These are phyloP conservation scores for Metschnikowia lunata DNA, from an alignment of 805 yeast genomes.

Conservation along the genomic window DNA sequence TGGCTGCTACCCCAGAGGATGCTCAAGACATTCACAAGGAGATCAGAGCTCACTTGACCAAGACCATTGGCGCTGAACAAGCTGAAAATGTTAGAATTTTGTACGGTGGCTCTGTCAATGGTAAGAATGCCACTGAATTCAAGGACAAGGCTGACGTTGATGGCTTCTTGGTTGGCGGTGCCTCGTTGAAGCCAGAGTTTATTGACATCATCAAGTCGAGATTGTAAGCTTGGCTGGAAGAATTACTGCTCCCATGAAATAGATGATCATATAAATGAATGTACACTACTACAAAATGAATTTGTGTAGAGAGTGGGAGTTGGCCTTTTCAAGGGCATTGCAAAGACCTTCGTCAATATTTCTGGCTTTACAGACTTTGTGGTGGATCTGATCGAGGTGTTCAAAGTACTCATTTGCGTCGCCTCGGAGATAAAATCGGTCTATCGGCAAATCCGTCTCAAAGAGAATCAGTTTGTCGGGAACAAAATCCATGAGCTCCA, in stretches of 20 bases:
- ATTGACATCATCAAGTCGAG: constrained; percentile 92
- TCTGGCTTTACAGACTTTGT: constrained; percentile 1
- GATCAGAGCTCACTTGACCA: constrained; percentile 78
- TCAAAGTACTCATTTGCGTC: constrained; percentile 4
- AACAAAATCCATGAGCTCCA: constrained; percentile 17
- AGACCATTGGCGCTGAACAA: constrained; percentile 70
- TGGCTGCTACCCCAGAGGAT: constrained; percentile 97
- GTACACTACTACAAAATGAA: background rate
- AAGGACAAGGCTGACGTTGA: constrained; percentile 91
- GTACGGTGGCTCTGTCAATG: constrained; percentile 98
- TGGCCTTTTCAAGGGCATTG: background rate
- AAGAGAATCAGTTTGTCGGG: constrained; percentile 24
- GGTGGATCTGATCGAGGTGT: constrained; percentile 5
- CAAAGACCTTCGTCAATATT: constrained; percentile 1
- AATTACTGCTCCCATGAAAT: background rate
- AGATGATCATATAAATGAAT: background rate
- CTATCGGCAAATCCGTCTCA: constrained; percentile 37
- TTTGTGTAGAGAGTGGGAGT: constrained; percentile 3
- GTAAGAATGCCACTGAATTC: constrained; percentile 85
- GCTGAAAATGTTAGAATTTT: constrained; percentile 83
- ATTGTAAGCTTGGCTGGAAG: constrained; percentile 39
- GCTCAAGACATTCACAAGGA: constrained; percentile 92
- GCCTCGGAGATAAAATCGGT: constrained; percentile 15
- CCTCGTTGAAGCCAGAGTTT: constrained; percentile 97
- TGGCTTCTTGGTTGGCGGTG: constrained; percentile 99